These are phyloP conservation scores for Aspergillus haitiensis DNA, from an alignment of 495 filamentous ascomycete species.

Conservation along the genomic window DNA sequence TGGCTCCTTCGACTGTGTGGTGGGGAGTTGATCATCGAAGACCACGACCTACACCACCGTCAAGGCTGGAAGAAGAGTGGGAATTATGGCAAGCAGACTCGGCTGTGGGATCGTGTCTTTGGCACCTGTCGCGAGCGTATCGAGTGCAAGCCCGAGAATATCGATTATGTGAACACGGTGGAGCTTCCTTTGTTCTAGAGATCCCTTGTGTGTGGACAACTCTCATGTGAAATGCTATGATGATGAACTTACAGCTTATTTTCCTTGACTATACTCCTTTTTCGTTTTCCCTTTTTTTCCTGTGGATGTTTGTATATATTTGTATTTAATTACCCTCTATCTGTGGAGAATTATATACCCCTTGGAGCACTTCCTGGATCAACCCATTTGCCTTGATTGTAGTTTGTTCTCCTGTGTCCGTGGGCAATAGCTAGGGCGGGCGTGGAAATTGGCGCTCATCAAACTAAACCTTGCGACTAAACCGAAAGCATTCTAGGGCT, in stretches of 20 bases:
- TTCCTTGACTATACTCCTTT: no score
- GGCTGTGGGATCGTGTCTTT: constrained; percentile 46
- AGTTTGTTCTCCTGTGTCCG: no score
- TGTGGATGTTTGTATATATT: no score
- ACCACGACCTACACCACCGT: constrained; percentile 47
- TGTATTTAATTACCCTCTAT: no score
- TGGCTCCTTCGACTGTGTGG: constrained; percentile 39
- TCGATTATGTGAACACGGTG: constrained; percentile 42
- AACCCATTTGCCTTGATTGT: no score
- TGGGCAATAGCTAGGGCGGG: no score
- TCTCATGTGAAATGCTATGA: background rate
- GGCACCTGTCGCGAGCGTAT: constrained; percentile 42
- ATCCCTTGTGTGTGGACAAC: constrained; percentile 9
- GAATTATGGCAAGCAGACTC: constrained; percentile 48
- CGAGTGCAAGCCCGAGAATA: constrained; percentile 33
- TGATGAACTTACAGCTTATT: background rate
- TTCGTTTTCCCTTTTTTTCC: no score
- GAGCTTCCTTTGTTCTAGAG: constrained; percentile 40
- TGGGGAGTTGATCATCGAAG: constrained; percentile 44
- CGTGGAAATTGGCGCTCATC: no score
- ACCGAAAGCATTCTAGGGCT: no score
- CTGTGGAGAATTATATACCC: no score
- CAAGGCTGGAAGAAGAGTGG: constrained; percentile 46
- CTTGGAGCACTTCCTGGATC: no score
- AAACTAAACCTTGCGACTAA: no score